Evolutionary conservation across 2,329 filamentous ascomycete genomes (phyloP), one percentile per base, ranked within the genome.

Genomic region (Uncinocarpus reesii): DNA sequence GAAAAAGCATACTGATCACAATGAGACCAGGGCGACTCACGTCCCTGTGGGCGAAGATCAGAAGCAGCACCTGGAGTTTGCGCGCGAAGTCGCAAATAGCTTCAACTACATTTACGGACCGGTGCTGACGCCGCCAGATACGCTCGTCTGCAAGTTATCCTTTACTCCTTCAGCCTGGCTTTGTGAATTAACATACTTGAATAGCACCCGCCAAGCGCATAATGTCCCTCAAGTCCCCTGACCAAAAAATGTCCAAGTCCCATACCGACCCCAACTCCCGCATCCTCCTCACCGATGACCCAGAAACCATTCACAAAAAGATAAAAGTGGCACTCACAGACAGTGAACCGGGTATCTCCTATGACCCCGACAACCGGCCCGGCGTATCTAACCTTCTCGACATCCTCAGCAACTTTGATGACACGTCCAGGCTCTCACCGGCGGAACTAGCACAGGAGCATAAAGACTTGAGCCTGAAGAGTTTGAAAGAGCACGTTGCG

Each of bases 1-100:
- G n/a, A n/a, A 18, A 16, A 24, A 21, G 47, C 32, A 38, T 24
- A 13, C 46, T 37, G 13, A 49, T 37, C 24, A 23, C 13, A 15
- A 2, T 24, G 7, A 21, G 10, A 16, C 49, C 57, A 84, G 83
- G 56, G 84, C 90, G 52, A 95, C 90, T 0, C 86, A 95, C 67
- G 90, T 98, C 20, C 92, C 92, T 8, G 90, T 98, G 1, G 92
- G 92, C n/a, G 85, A 93, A 56, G 92, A 98, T 64, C 92, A 98
- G 67, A 75, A 74, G 48, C 92, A 98, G 59, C 92, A 98, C 66
- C 78, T 98, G 18, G 92, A 98, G 63, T 94, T 96, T 62, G 81
- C 89, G 1, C 78, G 92, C 45, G 83, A 93, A 62, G 83, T 88
- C 53, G 92, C 84, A 7, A 83, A 79, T 51, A 85, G 84, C 61